Conservation (phyloP, 2,329 filamentous ascomycete genomes). For the Thielaviopsis euricoi region DNA sequence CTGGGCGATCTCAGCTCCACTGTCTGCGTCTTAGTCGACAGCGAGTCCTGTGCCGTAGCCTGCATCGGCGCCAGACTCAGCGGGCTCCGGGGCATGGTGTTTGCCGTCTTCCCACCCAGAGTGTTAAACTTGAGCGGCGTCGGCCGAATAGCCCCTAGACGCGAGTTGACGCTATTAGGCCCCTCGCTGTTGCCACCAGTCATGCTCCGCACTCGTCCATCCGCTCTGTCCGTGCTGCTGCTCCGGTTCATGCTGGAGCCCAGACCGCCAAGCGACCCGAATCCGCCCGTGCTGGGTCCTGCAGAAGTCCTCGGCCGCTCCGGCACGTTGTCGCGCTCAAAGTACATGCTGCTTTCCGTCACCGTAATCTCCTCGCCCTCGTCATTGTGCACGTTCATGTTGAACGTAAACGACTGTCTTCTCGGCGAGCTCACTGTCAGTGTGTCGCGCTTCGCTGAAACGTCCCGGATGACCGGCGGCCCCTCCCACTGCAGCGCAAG, state of each 20-base stretch:
- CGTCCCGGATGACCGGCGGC: slow-evolving; percentile 29
- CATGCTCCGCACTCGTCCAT: background rate
- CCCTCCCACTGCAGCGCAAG: slow-evolving; percentile 15
- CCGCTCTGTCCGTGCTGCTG: background rate
- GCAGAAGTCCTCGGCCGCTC: slow-evolving; percentile 9
- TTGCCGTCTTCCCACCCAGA: background rate
- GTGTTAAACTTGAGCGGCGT: slow-evolving; percentile 2
- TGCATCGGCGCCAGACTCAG: slow-evolving; percentile 2
- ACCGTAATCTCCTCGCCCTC: slow-evolving; percentile 13
- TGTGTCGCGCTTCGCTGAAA: slow-evolving; percentile 34
- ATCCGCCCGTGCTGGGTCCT: background rate
- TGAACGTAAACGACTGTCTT: slow-evolving; percentile 32
- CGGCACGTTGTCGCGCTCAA: background rate
- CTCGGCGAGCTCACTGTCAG: slow-evolving; percentile 28
- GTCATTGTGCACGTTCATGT: slow-evolving; percentile 21
- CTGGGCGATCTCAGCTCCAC: background rate
- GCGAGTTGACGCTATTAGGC: background rate
- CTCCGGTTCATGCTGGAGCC: background rate
- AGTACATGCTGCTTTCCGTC: background rate
- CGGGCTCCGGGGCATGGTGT: slow-evolving; percentile 7
- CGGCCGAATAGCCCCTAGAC: slow-evolving; percentile 7
- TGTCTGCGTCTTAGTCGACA: background rate
- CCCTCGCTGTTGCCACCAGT: no score
- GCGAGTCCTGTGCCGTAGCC: slow-evolving; percentile 1
- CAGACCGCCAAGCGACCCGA: background rate